Percentiles rank a stretch among this genome's conserved stretches.
Evolutionary conservation across 2,329 filamentous ascomycete species (phyloP).

Genomic region (Acephala macrosclerotiorum): DNA sequence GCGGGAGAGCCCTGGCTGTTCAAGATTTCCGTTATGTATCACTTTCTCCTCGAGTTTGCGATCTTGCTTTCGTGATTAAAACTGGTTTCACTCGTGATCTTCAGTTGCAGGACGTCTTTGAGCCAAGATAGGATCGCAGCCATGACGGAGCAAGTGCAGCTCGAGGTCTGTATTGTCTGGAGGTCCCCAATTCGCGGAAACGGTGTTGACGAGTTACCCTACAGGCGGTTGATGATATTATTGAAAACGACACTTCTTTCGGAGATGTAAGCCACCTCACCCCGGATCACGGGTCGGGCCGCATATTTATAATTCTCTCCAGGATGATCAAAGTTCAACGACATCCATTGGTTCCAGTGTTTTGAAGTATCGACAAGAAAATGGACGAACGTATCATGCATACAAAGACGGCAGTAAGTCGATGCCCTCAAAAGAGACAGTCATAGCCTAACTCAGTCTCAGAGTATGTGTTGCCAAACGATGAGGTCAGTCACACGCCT

Average conservation of each 20-base stretch:
- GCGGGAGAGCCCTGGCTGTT: too few relatives aligned
- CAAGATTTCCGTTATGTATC: too few relatives aligned
- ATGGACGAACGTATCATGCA: slow-evolving; percentile 47
- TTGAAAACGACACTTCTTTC: slow-evolving; percentile 16
- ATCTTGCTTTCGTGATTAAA: too few relatives aligned
- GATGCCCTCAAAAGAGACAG: background rate
- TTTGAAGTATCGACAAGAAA: slow-evolving; percentile 46
- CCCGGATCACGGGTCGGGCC: background rate
- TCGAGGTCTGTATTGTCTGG: slow-evolving; percentile 1
- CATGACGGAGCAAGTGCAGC: background rate
- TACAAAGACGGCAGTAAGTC: slow-evolving; percentile 14
- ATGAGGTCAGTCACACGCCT: background rate
- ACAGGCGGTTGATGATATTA: slow-evolving; percentile 13
- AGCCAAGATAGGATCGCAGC: background rate
- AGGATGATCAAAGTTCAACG: slow-evolving; percentile 2
- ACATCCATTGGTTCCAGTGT: slow-evolving; percentile 35
- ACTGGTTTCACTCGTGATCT: too few relatives aligned
- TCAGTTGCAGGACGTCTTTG: too few relatives aligned
- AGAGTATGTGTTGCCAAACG: background rate
- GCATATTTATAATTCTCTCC: background rate
- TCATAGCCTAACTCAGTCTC: background rate
- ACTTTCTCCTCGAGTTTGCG: too few relatives aligned
- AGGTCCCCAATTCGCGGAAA: background rate
- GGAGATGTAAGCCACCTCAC: slow-evolving; percentile 2
- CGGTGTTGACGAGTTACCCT: background rate